A percentile compares a stretch with the other conserved stretches of the same genome.
These are phyloP conservation scores for Avena atlantica DNA, from an alignment of 176 grass and related monocot genomes.

Conservation along the genomic window DNA sequence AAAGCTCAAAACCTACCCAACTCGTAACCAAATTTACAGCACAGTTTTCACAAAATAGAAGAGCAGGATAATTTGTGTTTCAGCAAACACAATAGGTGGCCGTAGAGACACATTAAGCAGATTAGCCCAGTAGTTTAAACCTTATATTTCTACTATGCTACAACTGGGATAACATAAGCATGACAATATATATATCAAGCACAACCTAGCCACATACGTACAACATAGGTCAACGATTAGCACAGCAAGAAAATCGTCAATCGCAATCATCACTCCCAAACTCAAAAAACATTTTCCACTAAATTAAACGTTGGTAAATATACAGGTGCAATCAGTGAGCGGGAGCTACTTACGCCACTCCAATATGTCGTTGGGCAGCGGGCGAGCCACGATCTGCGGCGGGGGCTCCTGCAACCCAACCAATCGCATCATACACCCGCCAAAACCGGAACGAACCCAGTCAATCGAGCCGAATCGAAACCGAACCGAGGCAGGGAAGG, in stretches of 20 bases:
- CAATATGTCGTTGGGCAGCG: conserved; percentile 89
- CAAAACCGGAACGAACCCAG: neutral
- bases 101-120: neutral
- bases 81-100: neutral
- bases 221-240: neutral
- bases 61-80: neutral
- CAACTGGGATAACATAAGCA: neutral
- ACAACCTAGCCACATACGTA: neutral
- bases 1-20: neutral
- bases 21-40: neutral
- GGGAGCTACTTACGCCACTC: conserved; percentile 88
- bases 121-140: neutral
- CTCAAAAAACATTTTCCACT: neutral
- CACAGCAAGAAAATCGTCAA: neutral
- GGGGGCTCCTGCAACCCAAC: conserved; percentile 73
- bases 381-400: conserved; percentile 94
- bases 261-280: neutral
- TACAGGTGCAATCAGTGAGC: neutral
- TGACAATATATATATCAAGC: neutral
- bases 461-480: neutral
- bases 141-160: neutral
- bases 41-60: neutral
- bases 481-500: neutral
- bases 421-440: neutral
- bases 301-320: neutral